phyloP scores from a whole-genome alignment of 768 basidiomycete species.

The Phaeotremella fagi region DNA sequence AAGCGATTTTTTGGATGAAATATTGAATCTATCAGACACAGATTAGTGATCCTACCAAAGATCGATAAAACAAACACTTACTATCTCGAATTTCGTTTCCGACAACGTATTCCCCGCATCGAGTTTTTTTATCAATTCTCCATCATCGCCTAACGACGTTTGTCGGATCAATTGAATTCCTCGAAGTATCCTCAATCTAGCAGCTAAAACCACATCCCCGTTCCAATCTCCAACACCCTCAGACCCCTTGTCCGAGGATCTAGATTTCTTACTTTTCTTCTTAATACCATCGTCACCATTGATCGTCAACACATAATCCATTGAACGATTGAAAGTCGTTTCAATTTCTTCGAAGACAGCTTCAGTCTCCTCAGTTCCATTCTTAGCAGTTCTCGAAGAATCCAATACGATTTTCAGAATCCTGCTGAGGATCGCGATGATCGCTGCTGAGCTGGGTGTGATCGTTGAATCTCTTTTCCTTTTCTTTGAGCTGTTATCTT shows the following conservation, averaged over 20 bases:
- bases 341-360: background rate
- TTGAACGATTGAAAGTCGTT: background rate
- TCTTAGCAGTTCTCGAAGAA: background rate
- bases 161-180: background rate
- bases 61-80: background rate
- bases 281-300: background rate
- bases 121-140: background rate
- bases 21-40: background rate
- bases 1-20: background rate
- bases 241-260: background rate
- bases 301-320: background rate
- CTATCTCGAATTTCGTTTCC: background rate
- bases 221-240: background rate
- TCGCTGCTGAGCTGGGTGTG: background rate
- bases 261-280: background rate
- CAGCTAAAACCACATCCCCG: background rate
- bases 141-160: background rate
- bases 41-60: background rate
- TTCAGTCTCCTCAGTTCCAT: background rate
- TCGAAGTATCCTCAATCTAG: background rate
- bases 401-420: background rate
- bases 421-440: background rate
- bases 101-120: background rate
- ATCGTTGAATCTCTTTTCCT: background rate
- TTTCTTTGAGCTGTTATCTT: background rate